A percentile compares a stretch with the other conserved stretches of the same genome.
Evolutionary conservation across 495 filamentous ascomycete genomes (phyloP).

Genomic region (Corynascus novoguineensis): DNA sequence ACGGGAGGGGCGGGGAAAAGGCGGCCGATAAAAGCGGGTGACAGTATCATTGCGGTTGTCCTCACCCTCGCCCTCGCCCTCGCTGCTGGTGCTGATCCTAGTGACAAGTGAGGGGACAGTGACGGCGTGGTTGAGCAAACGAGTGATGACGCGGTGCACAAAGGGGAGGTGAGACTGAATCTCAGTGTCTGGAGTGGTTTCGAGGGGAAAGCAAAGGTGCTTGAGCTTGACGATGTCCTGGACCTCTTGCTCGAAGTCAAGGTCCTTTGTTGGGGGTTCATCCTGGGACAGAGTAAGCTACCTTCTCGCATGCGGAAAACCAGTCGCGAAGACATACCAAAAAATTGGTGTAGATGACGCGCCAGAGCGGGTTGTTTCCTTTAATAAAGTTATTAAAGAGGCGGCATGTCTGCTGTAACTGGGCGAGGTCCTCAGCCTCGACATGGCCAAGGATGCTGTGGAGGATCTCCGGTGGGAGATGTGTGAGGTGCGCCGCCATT

Average conservation of each 20-base stretch:
- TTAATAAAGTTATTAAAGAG: conserved; percentile 43
- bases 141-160: conserved; percentile 33
- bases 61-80: neutral
- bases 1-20: conserved; percentile 6
- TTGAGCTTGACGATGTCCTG: conserved; percentile 45
- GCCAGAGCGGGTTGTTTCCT: conserved; percentile 48
- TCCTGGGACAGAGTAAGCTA: conserved; percentile 28
- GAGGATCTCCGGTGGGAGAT: conserved; percentile 54
- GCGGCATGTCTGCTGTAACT: conserved; percentile 44
- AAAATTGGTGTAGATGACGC: conserved; percentile 45
- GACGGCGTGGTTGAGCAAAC: conserved; percentile 33
- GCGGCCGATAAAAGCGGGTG: neutral
- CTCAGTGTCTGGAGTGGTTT: neutral
- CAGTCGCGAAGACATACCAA: conserved; percentile 26
- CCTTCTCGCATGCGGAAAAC: conserved; percentile 7
- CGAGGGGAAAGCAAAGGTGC: conserved; percentile 33
- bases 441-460: conserved; percentile 50
- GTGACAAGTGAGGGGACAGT: conserved; percentile 18
- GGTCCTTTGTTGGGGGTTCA: conserved; percentile 30
- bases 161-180: conserved; percentile 24
- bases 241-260: conserved; percentile 48
- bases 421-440: conserved; percentile 48
- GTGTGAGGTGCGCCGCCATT: conserved; percentile 30
- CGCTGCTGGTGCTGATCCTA: neutral
- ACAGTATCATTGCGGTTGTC: neutral